Evolutionary conservation across 2,329 filamentous ascomycete genomes (phyloP).

Genomic region (Blastomyces gilchristii): DNA sequence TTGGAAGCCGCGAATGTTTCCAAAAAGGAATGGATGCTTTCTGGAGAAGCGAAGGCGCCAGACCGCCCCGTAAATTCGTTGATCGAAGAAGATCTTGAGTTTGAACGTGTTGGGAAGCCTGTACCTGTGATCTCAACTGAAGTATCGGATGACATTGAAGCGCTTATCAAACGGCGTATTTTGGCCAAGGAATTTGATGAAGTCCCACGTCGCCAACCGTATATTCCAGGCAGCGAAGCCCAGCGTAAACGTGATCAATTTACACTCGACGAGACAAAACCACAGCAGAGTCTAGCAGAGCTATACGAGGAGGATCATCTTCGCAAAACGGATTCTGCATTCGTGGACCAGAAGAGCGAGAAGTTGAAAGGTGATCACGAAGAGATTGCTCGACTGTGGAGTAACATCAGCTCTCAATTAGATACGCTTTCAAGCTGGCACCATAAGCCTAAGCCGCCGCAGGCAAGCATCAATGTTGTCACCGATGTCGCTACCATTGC

Average conservation of each 20-base stretch:
- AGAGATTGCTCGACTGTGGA: slow-evolving; percentile 77
- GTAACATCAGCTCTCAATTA: slow-evolving; percentile 64
- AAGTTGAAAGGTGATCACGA: slow-evolving; percentile 71
- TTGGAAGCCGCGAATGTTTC: slow-evolving; percentile 82
- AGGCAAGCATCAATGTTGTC: slow-evolving; percentile 73
- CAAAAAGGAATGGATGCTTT: slow-evolving; percentile 81
- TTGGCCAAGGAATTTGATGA: slow-evolving; percentile 87
- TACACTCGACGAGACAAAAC: slow-evolving; percentile 77
- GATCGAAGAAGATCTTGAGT: slow-evolving; percentile 88
- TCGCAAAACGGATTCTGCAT: slow-evolving; percentile 65
- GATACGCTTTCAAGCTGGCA: slow-evolving; percentile 89
- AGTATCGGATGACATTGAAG: slow-evolving; percentile 81
- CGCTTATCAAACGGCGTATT: slow-evolving; percentile 87
- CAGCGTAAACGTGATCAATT: slow-evolving; percentile 54
- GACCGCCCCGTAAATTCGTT: slow-evolving; percentile 85
- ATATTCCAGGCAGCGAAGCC: slow-evolving; percentile 53
- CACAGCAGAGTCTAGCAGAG: slow-evolving; percentile 78
- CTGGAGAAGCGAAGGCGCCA: slow-evolving; percentile 72
- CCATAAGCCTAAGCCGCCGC: slow-evolving; percentile 81
- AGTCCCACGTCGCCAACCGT: slow-evolving; percentile 69
- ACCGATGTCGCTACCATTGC: slow-evolving; percentile 81
- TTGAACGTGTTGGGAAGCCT: slow-evolving; percentile 89
- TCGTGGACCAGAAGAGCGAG: slow-evolving; percentile 71
- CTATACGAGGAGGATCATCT: slow-evolving; percentile 91
- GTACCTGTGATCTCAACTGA: slow-evolving; percentile 89